Evolutionary conservation across 139 green algal genomes (phyloP).

Genomic region (Axilococcus clingmanii): DNA sequence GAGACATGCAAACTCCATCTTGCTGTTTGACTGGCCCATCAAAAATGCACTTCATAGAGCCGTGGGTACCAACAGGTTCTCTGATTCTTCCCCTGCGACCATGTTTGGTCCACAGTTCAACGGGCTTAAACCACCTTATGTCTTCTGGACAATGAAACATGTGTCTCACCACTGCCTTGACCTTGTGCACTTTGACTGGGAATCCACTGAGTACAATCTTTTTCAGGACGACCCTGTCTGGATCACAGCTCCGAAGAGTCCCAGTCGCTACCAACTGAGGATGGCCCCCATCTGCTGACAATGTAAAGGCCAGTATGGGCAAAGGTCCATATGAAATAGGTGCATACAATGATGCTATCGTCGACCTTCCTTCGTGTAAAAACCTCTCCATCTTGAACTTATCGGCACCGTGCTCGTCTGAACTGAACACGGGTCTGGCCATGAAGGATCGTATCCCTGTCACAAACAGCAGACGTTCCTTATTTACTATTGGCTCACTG

Average conservation of each 20-base stretch:
- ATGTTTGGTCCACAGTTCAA: constrained; percentile 91
- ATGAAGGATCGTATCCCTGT: constrained; percentile 48
- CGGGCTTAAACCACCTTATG: constrained; percentile 82
- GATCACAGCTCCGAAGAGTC: constrained; percentile 57
- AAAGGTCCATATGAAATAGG: constrained; percentile 78
- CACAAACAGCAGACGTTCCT: constrained; percentile 75
- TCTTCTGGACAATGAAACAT: constrained; percentile 96
- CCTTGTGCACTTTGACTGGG: constrained; percentile 78
- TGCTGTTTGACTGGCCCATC: constrained; percentile 80
- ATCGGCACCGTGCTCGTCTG: constrained; percentile 61
- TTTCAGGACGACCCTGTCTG: constrained; percentile 83
- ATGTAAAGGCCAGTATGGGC: constrained; percentile 86
- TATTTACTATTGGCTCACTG: constrained; percentile 54
- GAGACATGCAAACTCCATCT: constrained; percentile 83
- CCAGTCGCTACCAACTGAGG: constrained; percentile 29
- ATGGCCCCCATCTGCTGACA: neutral
- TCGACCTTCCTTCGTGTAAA: constrained; percentile 45
- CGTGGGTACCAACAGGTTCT: constrained; percentile 92
- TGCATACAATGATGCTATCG: constrained; percentile 65
- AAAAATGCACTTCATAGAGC: constrained; percentile 91
- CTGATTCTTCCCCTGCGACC: constrained; percentile 83
- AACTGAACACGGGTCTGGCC: constrained; percentile 54
- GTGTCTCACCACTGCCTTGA: constrained; percentile 76
- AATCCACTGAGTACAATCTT: constrained; percentile 78
- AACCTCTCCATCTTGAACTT: constrained; percentile 95